Evolutionary conservation across 148 eudicot genomes (phyloP).

Genomic region (Dianthus caryophyllus): DNA sequence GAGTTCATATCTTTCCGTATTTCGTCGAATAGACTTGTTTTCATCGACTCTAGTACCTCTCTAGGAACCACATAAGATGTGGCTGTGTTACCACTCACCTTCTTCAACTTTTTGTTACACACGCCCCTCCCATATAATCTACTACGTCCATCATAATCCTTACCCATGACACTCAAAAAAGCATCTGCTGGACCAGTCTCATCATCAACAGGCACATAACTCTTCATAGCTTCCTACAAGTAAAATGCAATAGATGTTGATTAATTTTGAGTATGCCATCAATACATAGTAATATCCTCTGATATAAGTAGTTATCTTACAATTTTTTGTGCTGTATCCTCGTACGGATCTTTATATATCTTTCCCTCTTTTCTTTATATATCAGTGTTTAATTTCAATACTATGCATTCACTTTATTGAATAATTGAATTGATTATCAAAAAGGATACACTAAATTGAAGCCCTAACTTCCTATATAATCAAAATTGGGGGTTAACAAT

Average conservation of each 20-base stretch:
- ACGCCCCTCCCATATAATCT: too few species aligned
- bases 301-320: not conserved
- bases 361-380: not conserved
- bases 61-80: not conserved
- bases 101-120: constrained; percentile 3
- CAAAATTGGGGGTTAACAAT: too few species aligned
- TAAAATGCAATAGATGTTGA: too few species aligned
- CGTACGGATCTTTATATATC: not conserved
- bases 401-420: too few species aligned
- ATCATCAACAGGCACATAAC: not conserved
- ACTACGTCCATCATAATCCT: constrained; percentile 3
- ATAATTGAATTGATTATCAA: too few species aligned
- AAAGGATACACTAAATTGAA: too few species aligned
- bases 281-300: too few species aligned
- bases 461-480: too few species aligned
- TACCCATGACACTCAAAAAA: constrained; percentile 13
- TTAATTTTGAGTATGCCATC: too few species aligned
- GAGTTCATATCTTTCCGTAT: not conserved
- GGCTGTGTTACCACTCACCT: not conserved
- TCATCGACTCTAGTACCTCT: not conserved
- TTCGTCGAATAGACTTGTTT: not conserved
- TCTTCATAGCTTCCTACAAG: not conserved
- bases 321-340: not conserved
- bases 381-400: too few species aligned
- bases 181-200: not conserved